Percentiles rank a stretch among this genome's conserved stretches.
These are phyloP conservation scores for Cercospora sp. DNA, from an alignment of 2,329 filamentous ascomycete species.

Conservation along the genomic window DNA sequence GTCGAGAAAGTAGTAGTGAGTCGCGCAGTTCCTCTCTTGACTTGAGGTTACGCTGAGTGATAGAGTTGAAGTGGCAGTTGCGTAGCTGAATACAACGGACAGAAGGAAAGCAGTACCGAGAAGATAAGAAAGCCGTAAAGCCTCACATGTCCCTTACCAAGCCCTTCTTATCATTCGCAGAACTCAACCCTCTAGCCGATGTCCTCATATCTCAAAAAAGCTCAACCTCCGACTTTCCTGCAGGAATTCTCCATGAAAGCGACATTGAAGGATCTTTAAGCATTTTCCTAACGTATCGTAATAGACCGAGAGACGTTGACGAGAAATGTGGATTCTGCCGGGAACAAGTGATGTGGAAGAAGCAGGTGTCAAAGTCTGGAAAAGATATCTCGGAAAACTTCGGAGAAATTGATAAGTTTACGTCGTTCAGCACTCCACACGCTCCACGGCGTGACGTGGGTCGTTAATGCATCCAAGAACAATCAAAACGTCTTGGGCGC, in stretches of 20 bases:
- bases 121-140: neutral
- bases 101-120: neutral
- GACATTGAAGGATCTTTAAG: neutral
- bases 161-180: neutral
- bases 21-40: neutral
- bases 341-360: neutral
- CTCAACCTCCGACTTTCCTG: neutral
- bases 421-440: neutral
- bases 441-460: neutral
- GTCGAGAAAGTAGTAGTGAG: neutral
- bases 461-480: neutral
- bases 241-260: neutral
- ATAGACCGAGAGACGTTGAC: neutral
- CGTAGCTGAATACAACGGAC: neutral
- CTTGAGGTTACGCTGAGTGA: neutral
- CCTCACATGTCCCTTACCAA: neutral
- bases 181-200: neutral
- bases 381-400: constrained; percentile 1
- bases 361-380: neutral
- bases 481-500: neutral
- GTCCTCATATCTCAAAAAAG: neutral
- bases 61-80: neutral
- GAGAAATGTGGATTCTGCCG: neutral
- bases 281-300: neutral
- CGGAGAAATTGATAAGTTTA: constrained; percentile 1